Conservation (phyloP, 2,329 filamentous ascomycete genomes). For the Epichloe aotearoae region DNA sequence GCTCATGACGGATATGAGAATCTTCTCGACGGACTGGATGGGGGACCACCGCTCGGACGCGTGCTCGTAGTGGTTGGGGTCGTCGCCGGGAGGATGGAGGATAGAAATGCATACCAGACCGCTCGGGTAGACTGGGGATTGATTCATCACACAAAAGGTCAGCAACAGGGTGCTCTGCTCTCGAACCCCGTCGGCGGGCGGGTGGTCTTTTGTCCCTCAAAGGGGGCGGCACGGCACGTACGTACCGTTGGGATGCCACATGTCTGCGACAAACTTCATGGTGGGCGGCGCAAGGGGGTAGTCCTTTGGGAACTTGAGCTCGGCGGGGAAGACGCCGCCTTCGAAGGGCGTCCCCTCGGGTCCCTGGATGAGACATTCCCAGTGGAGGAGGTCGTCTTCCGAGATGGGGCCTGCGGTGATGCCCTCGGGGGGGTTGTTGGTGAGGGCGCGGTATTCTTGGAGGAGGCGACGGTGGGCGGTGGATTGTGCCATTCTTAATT, state of each 20-base stretch:
- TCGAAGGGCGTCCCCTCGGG: slow-evolving; percentile 94
- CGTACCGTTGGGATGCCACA: slow-evolving; percentile 92
- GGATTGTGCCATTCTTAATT: slow-evolving; percentile 37
- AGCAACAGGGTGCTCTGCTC: too few species aligned
- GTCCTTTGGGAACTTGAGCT: slow-evolving; percentile 88
- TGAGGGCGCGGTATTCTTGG: slow-evolving; percentile 89
- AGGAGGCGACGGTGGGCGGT: slow-evolving; percentile 71
- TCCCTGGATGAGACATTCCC: slow-evolving; percentile 93
- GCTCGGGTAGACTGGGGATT: slow-evolving; percentile 63
- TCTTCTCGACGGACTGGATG: slow-evolving; percentile 96
- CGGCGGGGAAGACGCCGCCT: slow-evolving; percentile 88
- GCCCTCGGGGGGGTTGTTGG: slow-evolving; percentile 94
- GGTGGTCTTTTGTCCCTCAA: not conserved
- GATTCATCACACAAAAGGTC: too few species aligned
- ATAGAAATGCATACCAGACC: slow-evolving; percentile 97
- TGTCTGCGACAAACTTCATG: slow-evolving; percentile 88
- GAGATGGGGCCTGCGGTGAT: slow-evolving; percentile 88
- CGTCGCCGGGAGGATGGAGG: slow-evolving; percentile 87
- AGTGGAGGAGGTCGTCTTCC: slow-evolving; percentile 90
- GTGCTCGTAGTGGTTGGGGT: slow-evolving; percentile 96
- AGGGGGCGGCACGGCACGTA: not conserved
- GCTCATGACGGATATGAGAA: slow-evolving; percentile 91
- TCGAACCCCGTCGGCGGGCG: too few species aligned
- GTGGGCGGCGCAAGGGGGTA: slow-evolving; percentile 94
- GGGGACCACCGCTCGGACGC: slow-evolving; percentile 93